phyloP scores from a whole-genome alignment of 2,329 filamentous ascomycete genomes.

The Arachnopeziza araneosa region DNA sequence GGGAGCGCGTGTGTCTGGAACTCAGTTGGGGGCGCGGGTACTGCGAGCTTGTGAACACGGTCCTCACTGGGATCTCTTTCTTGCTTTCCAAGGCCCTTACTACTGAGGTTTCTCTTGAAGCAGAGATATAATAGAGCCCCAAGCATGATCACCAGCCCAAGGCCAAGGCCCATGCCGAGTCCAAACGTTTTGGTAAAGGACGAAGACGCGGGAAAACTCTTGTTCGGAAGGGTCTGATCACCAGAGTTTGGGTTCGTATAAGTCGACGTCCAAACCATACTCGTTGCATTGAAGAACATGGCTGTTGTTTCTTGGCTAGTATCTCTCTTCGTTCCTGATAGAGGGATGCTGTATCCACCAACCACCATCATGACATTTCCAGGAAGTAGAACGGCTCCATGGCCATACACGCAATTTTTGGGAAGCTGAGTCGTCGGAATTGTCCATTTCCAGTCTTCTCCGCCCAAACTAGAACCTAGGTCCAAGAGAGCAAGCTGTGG shows the following conservation, averaged over 20 bases:
- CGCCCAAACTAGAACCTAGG: constrained; percentile 68
- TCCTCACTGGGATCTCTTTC: no score
- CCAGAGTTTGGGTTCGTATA: constrained; percentile 43
- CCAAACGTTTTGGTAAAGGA: no score
- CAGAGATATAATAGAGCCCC: no score
- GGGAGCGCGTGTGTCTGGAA: no score
- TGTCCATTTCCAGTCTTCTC: constrained; percentile 66
- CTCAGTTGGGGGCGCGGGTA: no score
- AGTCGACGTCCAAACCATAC: constrained; percentile 49
- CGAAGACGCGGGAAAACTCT: no score
- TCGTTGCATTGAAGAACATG: constrained; percentile 57
- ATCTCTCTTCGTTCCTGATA: constrained; percentile 32
- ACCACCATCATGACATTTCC: constrained; percentile 65
- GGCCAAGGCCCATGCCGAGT: no score
- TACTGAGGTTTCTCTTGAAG: no score
- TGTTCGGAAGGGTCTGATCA: no score
- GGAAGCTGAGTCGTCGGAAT: constrained; percentile 47
- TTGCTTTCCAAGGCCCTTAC: no score
- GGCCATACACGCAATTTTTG: constrained; percentile 51
- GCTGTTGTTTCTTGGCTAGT: constrained; percentile 28
- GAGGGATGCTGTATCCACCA: constrained; percentile 51
- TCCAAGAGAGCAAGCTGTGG: constrained; percentile 77
- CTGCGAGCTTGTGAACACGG: no score
- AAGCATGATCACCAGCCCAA: no score
- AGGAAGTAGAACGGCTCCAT: constrained; percentile 57